Evolutionary conservation across 305 asterid species (phyloP).

Genomic region (Fraxinus velutina): DNA sequence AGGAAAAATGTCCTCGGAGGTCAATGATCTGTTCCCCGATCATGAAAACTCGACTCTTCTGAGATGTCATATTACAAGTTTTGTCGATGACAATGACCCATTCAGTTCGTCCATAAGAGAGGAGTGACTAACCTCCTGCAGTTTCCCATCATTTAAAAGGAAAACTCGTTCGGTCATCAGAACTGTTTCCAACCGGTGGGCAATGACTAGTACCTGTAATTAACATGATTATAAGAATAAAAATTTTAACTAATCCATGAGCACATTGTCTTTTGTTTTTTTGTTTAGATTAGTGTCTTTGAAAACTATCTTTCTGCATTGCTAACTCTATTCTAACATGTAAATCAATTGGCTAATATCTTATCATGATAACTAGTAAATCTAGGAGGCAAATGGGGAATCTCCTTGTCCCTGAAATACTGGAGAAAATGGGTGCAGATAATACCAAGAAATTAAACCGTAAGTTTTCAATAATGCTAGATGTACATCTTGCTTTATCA

Average conservation of each 20-base stretch:
- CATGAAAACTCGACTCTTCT: background rate
- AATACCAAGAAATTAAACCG: background rate
- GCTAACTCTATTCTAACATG: background rate
- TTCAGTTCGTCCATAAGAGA: constrained; percentile 42
- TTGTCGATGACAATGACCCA: constrained; percentile 26
- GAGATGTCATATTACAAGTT: constrained; percentile 32
- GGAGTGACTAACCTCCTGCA: constrained; percentile 64
- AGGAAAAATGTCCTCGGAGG: background rate
- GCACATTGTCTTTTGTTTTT: background rate
- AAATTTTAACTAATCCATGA: background rate
- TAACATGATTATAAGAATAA: background rate
- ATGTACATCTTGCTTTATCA: no score
- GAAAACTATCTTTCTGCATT: background rate
- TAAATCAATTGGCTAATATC: background rate
- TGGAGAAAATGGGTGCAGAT: background rate
- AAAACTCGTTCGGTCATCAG: constrained; percentile 72
- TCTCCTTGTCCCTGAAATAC: background rate
- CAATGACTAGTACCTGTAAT: constrained; percentile 74
- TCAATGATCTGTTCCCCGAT: background rate
- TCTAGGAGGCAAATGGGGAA: background rate
- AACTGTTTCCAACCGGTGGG: constrained; percentile 80
- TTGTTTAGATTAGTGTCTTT: background rate
- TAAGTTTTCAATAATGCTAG: no score
- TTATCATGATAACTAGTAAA: background rate
- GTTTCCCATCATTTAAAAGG: constrained; percentile 51